These are phyloP conservation scores for Lentinula detonsa DNA, from an alignment of 768 basidiomycete species.

Conservation along the genomic window DNA sequence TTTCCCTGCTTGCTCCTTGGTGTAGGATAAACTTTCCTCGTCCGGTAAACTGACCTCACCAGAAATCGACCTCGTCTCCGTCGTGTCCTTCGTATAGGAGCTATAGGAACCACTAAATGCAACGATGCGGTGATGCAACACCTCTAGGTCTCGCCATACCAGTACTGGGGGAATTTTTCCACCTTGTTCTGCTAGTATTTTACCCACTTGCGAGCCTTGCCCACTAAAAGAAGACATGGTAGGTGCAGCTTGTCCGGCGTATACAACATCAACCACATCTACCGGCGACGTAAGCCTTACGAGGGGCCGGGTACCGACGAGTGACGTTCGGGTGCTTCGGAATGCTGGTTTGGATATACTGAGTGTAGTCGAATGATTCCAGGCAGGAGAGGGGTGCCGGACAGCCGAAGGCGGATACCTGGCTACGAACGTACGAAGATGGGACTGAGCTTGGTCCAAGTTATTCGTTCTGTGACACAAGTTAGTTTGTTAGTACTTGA, in stretches of 20 bases:
- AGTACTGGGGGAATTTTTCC: slow-evolving; percentile 77
- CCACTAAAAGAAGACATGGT: not conserved
- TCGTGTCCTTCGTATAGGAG: no score
- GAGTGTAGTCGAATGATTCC: slow-evolving; percentile 5
- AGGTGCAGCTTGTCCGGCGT: no score
- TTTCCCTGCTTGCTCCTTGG: no score
- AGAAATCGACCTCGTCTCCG: not conserved
- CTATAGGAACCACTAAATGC: slow-evolving; percentile 7
- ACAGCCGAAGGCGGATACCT: slow-evolving; percentile 59
- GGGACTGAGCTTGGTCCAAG: slow-evolving; percentile 45
- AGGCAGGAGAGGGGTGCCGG: slow-evolving; percentile 20
- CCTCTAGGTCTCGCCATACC: slow-evolving; percentile 70
- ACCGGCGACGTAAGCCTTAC: slow-evolving; percentile 60
- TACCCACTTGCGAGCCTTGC: not conserved
- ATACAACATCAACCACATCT: slow-evolving; percentile 50
- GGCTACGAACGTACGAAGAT: slow-evolving; percentile 55
- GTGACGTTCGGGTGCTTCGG: slow-evolving; percentile 53
- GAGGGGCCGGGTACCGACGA: slow-evolving; percentile 53
- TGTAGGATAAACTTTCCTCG: no score
- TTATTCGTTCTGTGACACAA: slow-evolving; percentile 34
- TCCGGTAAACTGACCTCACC: not conserved
- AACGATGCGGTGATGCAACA: slow-evolving; percentile 71
- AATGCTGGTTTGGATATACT: slow-evolving; percentile 31
- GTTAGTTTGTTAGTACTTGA: no score
- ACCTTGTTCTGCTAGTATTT: not conserved